phyloP scores from a whole-genome alignment of 1,284 basidiomycete species.

The Irpex sp. region DNA sequence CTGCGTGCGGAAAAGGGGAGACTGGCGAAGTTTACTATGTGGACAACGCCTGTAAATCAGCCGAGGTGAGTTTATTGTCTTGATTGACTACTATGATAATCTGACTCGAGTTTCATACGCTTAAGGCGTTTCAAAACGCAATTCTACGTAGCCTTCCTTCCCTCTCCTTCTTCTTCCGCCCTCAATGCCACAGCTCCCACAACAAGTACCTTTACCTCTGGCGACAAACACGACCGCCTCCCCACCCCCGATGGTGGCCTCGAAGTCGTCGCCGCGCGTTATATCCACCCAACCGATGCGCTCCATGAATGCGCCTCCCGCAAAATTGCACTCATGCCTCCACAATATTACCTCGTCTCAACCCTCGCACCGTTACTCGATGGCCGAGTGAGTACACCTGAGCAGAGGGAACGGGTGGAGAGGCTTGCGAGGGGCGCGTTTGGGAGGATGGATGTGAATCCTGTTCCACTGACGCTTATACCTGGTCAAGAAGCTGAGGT shows the following conservation, averaged over 20 bases:
- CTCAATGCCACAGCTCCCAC: not conserved
- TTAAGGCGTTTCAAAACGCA: conserved; percentile 62
- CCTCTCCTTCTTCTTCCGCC: conserved; percentile 30
- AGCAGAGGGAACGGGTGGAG: conserved; percentile 42
- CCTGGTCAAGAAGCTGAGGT: conserved; percentile 29
- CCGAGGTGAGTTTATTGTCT: conserved; percentile 39
- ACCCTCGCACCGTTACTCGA: conserved; percentile 37
- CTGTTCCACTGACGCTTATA: conserved; percentile 29
- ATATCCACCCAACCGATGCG: conserved; percentile 49
- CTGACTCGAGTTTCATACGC: not conserved
- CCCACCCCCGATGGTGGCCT: conserved; percentile 67
- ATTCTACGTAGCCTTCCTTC: conserved; percentile 63
- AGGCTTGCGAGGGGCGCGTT: conserved; percentile 51
- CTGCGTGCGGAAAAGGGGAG: conserved; percentile 41
- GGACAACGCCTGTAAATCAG: conserved; percentile 57
- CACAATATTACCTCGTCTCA: conserved; percentile 64
- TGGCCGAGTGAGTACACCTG: conserved; percentile 31
- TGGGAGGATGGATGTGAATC: conserved; percentile 58
- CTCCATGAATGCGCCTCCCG: conserved; percentile 47
- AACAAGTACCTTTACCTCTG: conserved; percentile 43
- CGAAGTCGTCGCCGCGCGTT: conserved; percentile 64
- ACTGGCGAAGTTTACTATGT: conserved; percentile 64
- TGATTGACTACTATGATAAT: not conserved
- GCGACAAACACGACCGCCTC: conserved; percentile 49
- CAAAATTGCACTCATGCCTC: conserved; percentile 62